phyloP scores from a whole-genome alignment of 2,329 filamentous ascomycete genomes.

The Microthyrium microscopicum region DNA sequence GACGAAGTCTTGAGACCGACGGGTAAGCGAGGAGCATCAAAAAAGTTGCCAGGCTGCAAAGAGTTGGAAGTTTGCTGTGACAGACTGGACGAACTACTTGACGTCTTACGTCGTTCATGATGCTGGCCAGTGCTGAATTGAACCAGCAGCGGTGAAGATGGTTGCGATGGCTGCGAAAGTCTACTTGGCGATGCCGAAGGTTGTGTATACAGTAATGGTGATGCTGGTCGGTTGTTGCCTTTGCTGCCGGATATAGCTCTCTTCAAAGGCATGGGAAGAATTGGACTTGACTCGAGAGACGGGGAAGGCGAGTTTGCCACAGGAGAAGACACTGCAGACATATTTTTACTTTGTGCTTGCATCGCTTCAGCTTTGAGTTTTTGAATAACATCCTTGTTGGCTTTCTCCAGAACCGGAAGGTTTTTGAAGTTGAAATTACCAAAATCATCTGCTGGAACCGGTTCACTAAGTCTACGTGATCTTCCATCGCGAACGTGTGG shows the following conservation, averaged over 20 bases:
- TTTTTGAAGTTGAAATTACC: conserved; percentile 97
- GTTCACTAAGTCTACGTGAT: conserved; percentile 77
- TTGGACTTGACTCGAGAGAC: conserved; percentile 69
- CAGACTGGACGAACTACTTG: conserved; percentile 69
- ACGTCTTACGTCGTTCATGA: conserved; percentile 76
- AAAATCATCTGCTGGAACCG: conserved; percentile 79
- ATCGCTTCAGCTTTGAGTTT: conserved; percentile 86
- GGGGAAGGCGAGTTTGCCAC: conserved; percentile 38
- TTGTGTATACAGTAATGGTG: conserved; percentile 66
- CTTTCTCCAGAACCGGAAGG: conserved; percentile 85
- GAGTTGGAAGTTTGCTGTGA: conserved; percentile 54
- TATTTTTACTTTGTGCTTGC: conserved; percentile 43
- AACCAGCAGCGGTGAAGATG: conserved; percentile 81
- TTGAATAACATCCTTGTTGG: conserved; percentile 97
- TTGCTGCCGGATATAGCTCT: conserved; percentile 72
- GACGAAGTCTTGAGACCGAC: conserved; percentile 34
- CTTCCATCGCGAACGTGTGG: conserved; percentile 88
- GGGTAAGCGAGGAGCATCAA: conserved; percentile 51
- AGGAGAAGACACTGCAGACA: conserved; percentile 24
- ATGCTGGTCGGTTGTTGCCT: conserved; percentile 53
- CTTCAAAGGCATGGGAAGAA: conserved; percentile 66
- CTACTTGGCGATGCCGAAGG: conserved; percentile 76
- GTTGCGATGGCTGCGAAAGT: conserved; percentile 60
- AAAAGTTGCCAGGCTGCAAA: conserved; percentile 52
- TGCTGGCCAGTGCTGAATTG: conserved; percentile 81